phyloP scores from a whole-genome alignment of 1,284 basidiomycete genomes.

The Rhizoctonia solani region DNA sequence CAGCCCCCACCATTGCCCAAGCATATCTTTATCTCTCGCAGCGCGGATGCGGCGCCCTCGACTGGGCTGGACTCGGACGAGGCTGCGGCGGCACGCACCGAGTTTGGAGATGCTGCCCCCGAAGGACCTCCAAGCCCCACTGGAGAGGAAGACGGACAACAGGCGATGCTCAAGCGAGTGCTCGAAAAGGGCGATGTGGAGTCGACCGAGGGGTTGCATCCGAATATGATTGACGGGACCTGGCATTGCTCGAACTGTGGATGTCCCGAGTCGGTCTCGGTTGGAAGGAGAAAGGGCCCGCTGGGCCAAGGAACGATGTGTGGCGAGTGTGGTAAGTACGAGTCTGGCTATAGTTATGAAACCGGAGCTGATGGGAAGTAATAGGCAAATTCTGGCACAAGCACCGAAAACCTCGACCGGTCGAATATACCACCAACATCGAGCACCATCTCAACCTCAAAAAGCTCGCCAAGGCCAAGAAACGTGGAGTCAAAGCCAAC shows the following conservation, averaged over 20 bases:
- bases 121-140: constrained; percentile 13
- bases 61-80: constrained; percentile 60
- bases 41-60: constrained; percentile 48
- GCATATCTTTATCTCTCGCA: constrained; percentile 61
- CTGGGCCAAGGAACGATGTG: constrained; percentile 90
- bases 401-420: constrained; percentile 66
- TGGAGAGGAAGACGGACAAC: constrained; percentile 48
- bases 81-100: constrained; percentile 17
- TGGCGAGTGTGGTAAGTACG: constrained; percentile 83
- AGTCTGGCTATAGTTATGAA: constrained; percentile 20
- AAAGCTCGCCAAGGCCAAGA: constrained; percentile 55
- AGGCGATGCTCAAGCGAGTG: constrained; percentile 63
- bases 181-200: constrained; percentile 70
- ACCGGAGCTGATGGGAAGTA: constrained; percentile 34
- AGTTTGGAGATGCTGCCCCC: constrained; percentile 15
- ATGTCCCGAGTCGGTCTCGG: constrained; percentile 80
- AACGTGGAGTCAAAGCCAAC: constrained; percentile 35
- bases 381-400: constrained; percentile 85
- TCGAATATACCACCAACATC: constrained; percentile 72
- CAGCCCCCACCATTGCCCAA: constrained; percentile 65
- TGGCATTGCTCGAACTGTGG: constrained; percentile 95
- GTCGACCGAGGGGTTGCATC: constrained; percentile 77
- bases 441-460: constrained; percentile 66
- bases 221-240: constrained; percentile 77
- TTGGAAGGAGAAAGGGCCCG: constrained; percentile 85